Evolutionary conservation across 2,329 filamentous ascomycete genomes (phyloP), one percentile per base, ranked within the genome.

Genomic region (Cladosporium sp.): DNA sequence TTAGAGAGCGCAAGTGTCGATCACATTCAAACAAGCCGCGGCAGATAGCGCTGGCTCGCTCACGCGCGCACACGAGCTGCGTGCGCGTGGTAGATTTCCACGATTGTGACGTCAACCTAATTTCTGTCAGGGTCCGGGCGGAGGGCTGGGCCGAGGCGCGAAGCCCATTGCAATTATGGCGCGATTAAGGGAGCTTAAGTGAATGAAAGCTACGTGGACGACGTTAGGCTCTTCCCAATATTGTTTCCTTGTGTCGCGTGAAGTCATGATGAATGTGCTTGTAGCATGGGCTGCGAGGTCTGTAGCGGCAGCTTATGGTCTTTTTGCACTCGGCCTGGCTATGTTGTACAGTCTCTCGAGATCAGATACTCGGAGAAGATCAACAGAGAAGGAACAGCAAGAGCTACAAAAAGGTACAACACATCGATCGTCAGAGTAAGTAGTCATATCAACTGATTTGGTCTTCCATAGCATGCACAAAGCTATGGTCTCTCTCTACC

Each of bases 401-500:
- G 34, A 41, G 11, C 55, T 64, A 36, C 14, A 57, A 12, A 18
- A 55, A 55, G 61, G 61, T 57, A 32, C 12, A 14, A 32, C 1
- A 30, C 12, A 55, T 24, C 3, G 4, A 21, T 21, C 12, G 8
- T 32, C 15, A 32, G n/a, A 47, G 41, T 21, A 7, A 21, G n/a
- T 47, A 47, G 52, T 18, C 18, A 34, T 34, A 1, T 1, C 52
- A 28, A 21, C 36, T 47, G 15, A 47, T 26, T 0, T 5, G 0
- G 10, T 10, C 14, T 12, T 24, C 21, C 8, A 44, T 36, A 87
- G 86, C 83, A 63, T 82, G 82, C 69, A 76, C 84, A 67, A 78
- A 79, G 47, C 79, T 86, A 69, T 88, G 86, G 86, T 81, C 84
- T 67, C 77, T 87, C 10, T 80, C 80, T 14, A 74, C 79, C n/a